Percentiles rank a stretch among this genome's conserved stretches.
phyloP scores from a whole-genome alignment of 2,329 filamentous ascomycete genomes.

The Ceratocystis smalleyi region DNA sequence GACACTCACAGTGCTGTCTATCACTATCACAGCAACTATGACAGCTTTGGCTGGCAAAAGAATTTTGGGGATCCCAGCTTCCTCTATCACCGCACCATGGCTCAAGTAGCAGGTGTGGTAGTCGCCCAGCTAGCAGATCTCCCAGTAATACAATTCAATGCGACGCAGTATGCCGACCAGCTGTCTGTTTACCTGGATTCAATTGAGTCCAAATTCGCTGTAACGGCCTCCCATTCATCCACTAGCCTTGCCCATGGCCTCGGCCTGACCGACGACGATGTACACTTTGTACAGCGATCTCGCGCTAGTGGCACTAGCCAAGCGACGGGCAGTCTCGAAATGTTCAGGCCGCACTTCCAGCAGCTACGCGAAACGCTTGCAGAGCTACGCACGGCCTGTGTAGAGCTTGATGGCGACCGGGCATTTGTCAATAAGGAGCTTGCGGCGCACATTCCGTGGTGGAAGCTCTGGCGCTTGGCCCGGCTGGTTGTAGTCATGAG shows the following conservation, averaged over 20 bases:
- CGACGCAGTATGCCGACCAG: constrained; percentile 46
- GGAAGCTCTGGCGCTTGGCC: constrained; percentile 55
- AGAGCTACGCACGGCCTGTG: constrained; percentile 28
- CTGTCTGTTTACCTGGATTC: constrained; percentile 38
- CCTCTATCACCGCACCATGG: constrained; percentile 49
- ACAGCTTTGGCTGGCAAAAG: constrained; percentile 81
- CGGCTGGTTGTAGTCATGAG: constrained; percentile 48
- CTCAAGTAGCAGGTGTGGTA: constrained; percentile 48
- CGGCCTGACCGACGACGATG: constrained; percentile 21
- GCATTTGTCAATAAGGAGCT: constrained; percentile 30
- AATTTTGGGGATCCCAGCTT: constrained; percentile 57
- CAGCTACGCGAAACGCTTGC: constrained; percentile 27
- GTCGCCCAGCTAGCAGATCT: constrained; percentile 46
- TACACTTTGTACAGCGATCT: constrained; percentile 22
- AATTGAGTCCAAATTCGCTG: constrained; percentile 35
- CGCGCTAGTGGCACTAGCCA: constrained; percentile 11
- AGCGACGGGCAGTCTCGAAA: constrained; percentile 25
- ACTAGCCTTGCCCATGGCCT: constrained; percentile 11
- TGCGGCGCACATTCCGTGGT: constrained; percentile 53
- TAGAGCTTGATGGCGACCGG: constrained; percentile 32
- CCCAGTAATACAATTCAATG: constrained; percentile 47
- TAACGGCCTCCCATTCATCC: constrained; percentile 15
- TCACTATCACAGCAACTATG: constrained; percentile 85
- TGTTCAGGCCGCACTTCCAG: constrained; percentile 28
- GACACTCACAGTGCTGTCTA: constrained; percentile 41